Evolutionary conservation across 805 yeast genomes (phyloP), one percentile per base, ranked within the genome.

Genomic region (Scheffersomyces amazonensis): DNA sequence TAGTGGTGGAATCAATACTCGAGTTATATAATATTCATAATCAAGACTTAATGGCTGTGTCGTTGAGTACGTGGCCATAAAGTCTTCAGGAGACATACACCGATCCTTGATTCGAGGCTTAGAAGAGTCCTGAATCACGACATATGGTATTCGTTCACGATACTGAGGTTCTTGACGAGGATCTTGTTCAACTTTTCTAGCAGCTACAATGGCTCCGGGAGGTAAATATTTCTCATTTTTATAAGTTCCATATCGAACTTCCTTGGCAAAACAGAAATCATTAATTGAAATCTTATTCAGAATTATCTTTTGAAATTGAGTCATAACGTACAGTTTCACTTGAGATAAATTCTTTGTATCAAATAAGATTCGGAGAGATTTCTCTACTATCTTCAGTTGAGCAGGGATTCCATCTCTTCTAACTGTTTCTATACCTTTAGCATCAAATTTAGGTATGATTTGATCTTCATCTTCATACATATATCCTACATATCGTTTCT

Each of bases 391-490:
- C 47, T 82, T 81, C 60, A 81, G 95, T 47, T 87, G 95, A 0
- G 96, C 96, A 0, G 95, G 95, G 18, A 90, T 84, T 0, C 98
- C 98, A 60, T 93, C 99, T 46, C 99, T 66, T 46, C 99, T 64
- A 0, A 93, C 87, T 0, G 98, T 93, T 54, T 93, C 99, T 10
- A 88, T 89, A 1, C 99, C 99, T 49, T 93, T 93, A 0, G 99
- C 97, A 65, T 93, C 98, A 58, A 93, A 89, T 23, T 61, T 71
- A 0, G 96, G 87, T 5, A 43, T 62, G 2, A 37, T 46, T 47
- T 84, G 89, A 12, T 60, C 62, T 20, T 70, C 74, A 13, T 56
- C 50, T 47, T 86, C 96, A 59, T 75, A 91, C 30, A 84, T 73
- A 54, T 82, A 81, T 0, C 99, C 99, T 15, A 89, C 96, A 53